phyloP scores from a whole-genome alignment of 2,329 filamentous ascomycete species.

The Sarocladiaceae sp. region DNA sequence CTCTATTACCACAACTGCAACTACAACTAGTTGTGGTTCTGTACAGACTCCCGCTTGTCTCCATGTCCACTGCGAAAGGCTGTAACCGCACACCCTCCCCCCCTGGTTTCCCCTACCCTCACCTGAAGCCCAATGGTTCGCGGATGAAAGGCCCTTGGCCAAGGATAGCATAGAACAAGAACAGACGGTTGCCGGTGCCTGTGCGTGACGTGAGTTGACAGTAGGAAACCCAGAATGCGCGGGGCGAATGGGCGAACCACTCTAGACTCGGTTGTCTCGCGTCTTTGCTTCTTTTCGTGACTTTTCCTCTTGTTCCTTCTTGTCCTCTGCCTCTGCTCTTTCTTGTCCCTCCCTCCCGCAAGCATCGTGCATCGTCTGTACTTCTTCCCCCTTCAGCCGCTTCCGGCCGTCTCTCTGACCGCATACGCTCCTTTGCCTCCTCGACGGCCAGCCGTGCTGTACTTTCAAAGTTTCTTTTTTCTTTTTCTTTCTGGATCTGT shows the following conservation, averaged over 20 bases:
- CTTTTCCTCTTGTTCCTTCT: not conserved
- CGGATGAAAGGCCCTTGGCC: not conserved
- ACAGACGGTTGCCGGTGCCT: not conserved
- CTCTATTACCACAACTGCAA: too few species aligned
- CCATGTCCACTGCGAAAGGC: too few species aligned
- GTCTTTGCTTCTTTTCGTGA: constrained; percentile 6
- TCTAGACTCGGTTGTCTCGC: not conserved
- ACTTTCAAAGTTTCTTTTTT: not conserved
- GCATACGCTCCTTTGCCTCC: constrained; percentile 1
- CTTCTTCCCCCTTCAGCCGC: constrained; percentile 1
- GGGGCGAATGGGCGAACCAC: too few species aligned
- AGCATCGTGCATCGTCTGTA: constrained; percentile 9
- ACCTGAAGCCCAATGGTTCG: constrained; percentile 6
- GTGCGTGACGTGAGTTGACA: not conserved
- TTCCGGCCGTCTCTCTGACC: not conserved
- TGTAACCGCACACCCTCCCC: not conserved
- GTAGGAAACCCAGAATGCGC: too few species aligned
- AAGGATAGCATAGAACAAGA: not conserved
- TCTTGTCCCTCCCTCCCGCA: not conserved
- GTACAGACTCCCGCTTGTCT: too few species aligned
- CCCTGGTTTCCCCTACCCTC: not conserved
- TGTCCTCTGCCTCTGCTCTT: not conserved
- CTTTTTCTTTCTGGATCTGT: not conserved
- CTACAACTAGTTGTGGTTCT: too few species aligned
- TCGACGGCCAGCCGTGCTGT: not conserved